Evolutionary conservation across 2,329 filamentous ascomycete species (phyloP).

Genomic region (Onygenales sp.): DNA sequence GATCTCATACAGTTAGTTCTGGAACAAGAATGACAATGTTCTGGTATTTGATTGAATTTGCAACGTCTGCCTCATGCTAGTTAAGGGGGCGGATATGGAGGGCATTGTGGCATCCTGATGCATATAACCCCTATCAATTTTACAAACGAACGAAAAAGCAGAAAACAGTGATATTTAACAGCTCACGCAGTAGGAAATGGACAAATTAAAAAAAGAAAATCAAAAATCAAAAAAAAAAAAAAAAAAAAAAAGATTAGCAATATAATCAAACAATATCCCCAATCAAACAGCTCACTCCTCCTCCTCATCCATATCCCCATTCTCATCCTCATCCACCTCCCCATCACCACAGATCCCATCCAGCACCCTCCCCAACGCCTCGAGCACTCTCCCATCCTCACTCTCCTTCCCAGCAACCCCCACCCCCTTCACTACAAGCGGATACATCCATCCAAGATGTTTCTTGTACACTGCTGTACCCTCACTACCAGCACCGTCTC

Average conservation of each 20-base stretch:
- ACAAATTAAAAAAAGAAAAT: not conserved
- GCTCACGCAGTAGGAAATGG: not conserved
- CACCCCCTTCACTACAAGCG: conserved; percentile 44
- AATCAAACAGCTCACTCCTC: not conserved
- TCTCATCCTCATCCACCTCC: not conserved
- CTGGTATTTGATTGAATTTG: too few species aligned
- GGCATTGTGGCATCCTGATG: too few species aligned
- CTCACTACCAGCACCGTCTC: conserved; percentile 10
- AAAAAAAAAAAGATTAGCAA: not conserved
- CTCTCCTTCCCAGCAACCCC: conserved; percentile 31
- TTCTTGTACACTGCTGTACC: conserved; percentile 45
- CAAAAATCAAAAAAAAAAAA: not conserved
- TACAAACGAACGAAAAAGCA: not conserved
- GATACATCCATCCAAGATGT: conserved; percentile 73
- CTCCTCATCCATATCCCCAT: not conserved
- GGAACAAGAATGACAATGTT: too few species aligned
- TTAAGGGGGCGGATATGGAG: too few species aligned
- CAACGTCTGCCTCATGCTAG: too few species aligned
- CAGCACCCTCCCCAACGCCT: conserved; percentile 50
- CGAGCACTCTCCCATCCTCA: conserved; percentile 28
- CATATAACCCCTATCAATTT: too few species aligned
- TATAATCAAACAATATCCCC: not conserved
- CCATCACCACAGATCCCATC: conserved; percentile 46
- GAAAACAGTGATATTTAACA: not conserved
- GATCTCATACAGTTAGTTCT: too few species aligned